Evolutionary conservation across 2,329 filamentous ascomycete species (phyloP).

Genomic region (Talaromyces sp.): DNA sequence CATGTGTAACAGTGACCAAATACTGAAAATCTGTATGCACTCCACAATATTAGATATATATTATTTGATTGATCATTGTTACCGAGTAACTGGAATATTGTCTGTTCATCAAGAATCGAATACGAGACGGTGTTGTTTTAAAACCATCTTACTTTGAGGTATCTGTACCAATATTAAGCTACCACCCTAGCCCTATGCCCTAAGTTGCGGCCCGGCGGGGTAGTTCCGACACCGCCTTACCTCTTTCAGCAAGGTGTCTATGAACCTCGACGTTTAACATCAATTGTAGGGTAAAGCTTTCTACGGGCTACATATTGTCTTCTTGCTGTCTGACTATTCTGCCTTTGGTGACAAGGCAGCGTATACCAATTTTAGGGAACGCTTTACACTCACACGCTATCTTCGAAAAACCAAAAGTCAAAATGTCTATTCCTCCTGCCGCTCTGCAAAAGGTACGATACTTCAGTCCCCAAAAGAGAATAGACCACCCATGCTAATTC

Average conservation of each 20-base stretch:
- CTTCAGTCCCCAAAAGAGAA: neutral
- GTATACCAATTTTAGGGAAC: neutral
- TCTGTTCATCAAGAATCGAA: neutral
- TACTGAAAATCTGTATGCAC: neutral
- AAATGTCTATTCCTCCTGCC: constrained; percentile 91
- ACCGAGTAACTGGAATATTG: neutral
- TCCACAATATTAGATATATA: neutral
- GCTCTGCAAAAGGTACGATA: constrained; percentile 77
- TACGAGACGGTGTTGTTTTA: neutral
- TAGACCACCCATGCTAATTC: neutral
- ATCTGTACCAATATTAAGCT: neutral
- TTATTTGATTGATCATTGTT: neutral
- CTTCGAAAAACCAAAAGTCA: constrained; percentile 25
- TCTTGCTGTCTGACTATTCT: neutral
- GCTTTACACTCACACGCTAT: no score
- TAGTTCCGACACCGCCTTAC: neutral
- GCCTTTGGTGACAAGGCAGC: neutral
- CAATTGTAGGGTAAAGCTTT: neutral
- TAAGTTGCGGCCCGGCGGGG: constrained; percentile 11
- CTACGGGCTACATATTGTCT: neutral
- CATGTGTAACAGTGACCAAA: neutral
- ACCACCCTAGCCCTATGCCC: constrained; percentile 19
- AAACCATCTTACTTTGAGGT: neutral
- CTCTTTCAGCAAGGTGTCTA: neutral
- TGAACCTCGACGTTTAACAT: neutral